A percentile compares a stretch with the other conserved stretches of the same genome.
Evolutionary conservation across 306 rosid genomes (phyloP).

Genomic region (Sechiopsis laciniata): DNA sequence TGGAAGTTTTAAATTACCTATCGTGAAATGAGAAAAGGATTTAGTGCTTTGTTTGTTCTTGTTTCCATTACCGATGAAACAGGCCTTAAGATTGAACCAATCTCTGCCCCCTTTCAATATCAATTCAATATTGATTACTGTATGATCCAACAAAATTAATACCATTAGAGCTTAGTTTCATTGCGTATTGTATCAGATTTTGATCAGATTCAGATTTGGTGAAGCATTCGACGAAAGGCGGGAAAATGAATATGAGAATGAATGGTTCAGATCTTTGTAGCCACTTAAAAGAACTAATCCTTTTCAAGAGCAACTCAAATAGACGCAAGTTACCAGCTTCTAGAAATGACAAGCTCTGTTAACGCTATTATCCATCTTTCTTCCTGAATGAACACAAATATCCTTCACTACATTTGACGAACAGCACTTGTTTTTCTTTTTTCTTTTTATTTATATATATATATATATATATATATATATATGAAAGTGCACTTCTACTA

Average conservation of each 20-base stretch:
- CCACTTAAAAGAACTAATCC: background rate
- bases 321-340: too few species aligned
- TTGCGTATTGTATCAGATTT: background rate
- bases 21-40: slow-evolving; percentile 7
- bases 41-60: background rate
- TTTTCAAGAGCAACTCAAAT: background rate
- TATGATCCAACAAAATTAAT: background rate
- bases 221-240: background rate
- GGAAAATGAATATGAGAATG: background rate
- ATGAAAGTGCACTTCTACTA: too few species aligned
- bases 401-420: too few species aligned
- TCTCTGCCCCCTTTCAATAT: background rate
- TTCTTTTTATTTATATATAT: too few species aligned
- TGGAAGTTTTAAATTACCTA: slow-evolving; percentile 12
- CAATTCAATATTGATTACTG: background rate
- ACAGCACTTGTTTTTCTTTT: too few species aligned
- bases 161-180: background rate
- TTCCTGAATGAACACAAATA: too few species aligned
- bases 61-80: background rate
- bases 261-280: background rate
- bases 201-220: background rate
- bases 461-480: too few species aligned
- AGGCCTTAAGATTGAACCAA: background rate
- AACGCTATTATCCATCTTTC: too few species aligned
- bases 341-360: background rate